These are phyloP conservation scores for Apophysomyces trapeziformis DNA, from an alignment of 371 early-diverging fungal species.

Conservation along the genomic window DNA sequence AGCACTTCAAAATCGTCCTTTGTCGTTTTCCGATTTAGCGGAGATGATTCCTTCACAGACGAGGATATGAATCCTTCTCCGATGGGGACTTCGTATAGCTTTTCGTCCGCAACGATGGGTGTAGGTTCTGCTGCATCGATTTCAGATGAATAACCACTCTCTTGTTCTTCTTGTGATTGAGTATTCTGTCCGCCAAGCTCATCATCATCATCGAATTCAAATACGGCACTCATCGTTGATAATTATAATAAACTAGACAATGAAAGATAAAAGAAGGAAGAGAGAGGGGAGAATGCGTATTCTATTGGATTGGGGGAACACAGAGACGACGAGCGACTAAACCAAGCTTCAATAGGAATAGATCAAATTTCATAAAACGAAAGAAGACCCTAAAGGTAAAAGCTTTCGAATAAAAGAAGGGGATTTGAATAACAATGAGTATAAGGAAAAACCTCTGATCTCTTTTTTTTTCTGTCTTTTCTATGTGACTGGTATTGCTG, in stretches of 20 bases:
- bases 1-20: slow-evolving; percentile 91
- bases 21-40: slow-evolving; percentile 53
- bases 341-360: slow-evolving; percentile 28
- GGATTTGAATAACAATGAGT: slow-evolving; percentile 10
- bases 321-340: slow-evolving; percentile 36
- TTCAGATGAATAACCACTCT: slow-evolving; percentile 49
- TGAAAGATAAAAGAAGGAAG: too few species aligned
- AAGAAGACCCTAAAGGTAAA: neutral
- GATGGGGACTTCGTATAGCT: slow-evolving; percentile 44
- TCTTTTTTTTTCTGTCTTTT: slow-evolving; percentile 2
- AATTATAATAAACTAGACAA: slow-evolving; percentile 3
- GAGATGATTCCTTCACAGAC: slow-evolving; percentile 31
- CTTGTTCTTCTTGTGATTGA: slow-evolving; percentile 20
- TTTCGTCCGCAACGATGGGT: slow-evolving; percentile 33
- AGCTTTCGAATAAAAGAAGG: slow-evolving; percentile 2
- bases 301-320: slow-evolving; percentile 17
- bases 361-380: slow-evolving; percentile 28
- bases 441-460: neutral
- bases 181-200: slow-evolving; percentile 13
- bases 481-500: too few species aligned
- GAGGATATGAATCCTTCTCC: slow-evolving; percentile 43
- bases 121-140: slow-evolving; percentile 40
- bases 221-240: slow-evolving; percentile 46
- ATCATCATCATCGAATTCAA: slow-evolving; percentile 47
- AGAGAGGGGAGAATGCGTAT: neutral